A percentile compares a stretch with the other conserved stretches of the same genome.
phyloP scores from a whole-genome alignment of 352 stramenopile species.

The Thraustochytrium striatum region DNA sequence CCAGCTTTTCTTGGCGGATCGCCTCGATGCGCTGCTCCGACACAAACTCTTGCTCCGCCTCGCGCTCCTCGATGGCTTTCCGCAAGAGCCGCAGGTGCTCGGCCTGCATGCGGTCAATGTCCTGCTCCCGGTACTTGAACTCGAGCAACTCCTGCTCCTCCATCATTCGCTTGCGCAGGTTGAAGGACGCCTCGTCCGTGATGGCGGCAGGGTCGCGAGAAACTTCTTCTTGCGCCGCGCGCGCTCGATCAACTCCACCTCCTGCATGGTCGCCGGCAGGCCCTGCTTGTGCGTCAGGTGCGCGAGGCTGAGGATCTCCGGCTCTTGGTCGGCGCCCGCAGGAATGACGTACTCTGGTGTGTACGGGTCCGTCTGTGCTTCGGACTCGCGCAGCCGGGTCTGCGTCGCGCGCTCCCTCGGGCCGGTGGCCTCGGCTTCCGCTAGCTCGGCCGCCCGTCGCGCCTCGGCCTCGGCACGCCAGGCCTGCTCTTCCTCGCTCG shows the following conservation, averaged over 20 bases:
- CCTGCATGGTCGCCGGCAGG: constrained; percentile 70
- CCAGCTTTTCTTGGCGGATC: constrained; percentile 66
- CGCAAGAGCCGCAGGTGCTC: constrained; percentile 70
- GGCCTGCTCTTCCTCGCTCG: not conserved
- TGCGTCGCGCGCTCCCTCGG: constrained; percentile 63
- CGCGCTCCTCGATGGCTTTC: constrained; percentile 74
- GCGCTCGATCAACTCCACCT: constrained; percentile 83
- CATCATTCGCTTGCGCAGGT: constrained; percentile 81
- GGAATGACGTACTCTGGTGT: constrained; percentile 80
- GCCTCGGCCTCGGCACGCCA: not conserved
- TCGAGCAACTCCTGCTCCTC: constrained; percentile 82
- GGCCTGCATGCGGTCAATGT: constrained; percentile 76
- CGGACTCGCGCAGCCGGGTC: constrained; percentile 83
- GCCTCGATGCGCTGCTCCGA: constrained; percentile 81
- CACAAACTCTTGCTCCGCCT: constrained; percentile 81
- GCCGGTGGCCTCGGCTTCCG: constrained; percentile 4
- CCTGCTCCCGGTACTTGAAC: constrained; percentile 75
- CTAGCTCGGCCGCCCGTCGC: not conserved
- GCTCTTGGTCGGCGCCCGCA: constrained; percentile 59
- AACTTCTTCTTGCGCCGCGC: constrained; percentile 75
- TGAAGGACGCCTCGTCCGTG: constrained; percentile 85
- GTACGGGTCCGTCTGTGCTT: constrained; percentile 87
- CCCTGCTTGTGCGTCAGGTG: constrained; percentile 65
- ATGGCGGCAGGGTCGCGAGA: constrained; percentile 78
- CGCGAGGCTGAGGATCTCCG: constrained; percentile 75